Conservation (phyloP, 2,329 filamentous ascomycete species). For the Metarhizium robertsii region DNA sequence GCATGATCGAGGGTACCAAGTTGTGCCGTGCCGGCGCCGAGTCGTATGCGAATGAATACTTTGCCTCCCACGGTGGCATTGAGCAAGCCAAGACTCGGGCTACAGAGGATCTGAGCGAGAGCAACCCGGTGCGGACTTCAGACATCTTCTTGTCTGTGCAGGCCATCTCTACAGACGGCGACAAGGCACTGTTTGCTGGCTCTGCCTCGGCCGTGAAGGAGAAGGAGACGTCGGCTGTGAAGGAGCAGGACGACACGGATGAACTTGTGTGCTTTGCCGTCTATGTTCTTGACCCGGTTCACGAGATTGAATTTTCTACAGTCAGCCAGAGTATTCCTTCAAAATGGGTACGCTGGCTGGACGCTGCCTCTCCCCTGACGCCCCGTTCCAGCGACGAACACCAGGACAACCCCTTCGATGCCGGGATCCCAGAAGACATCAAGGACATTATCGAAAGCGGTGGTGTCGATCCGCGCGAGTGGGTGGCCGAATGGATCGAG, state of each 20-base stretch:
- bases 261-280: constrained; percentile 65
- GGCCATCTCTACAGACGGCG: constrained; percentile 59
- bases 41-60: constrained; percentile 78
- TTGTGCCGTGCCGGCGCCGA: constrained; percentile 85
- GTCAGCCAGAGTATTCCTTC: constrained; percentile 76
- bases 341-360: constrained; percentile 86
- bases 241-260: constrained; percentile 44
- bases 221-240: constrained; percentile 42
- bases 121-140: constrained; percentile 82
- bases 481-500: constrained; percentile 96
- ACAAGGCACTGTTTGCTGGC: constrained; percentile 59
- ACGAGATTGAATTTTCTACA: constrained; percentile 78
- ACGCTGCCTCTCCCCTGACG: constrained; percentile 55
- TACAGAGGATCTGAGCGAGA: constrained; percentile 68
- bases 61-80: constrained; percentile 65
- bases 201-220: constrained; percentile 43
- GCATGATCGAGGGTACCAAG: constrained; percentile 80
- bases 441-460: constrained; percentile 68
- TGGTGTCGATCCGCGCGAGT: constrained; percentile 85
- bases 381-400: constrained; percentile 42
- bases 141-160: constrained; percentile 96
- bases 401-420: constrained; percentile 23
- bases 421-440: constrained; percentile 66
- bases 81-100: constrained; percentile 73
- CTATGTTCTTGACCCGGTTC: constrained; percentile 79